phyloP scores from a whole-genome alignment of 345 rosid genomes.

The Excoecaria cochinchinensis region DNA sequence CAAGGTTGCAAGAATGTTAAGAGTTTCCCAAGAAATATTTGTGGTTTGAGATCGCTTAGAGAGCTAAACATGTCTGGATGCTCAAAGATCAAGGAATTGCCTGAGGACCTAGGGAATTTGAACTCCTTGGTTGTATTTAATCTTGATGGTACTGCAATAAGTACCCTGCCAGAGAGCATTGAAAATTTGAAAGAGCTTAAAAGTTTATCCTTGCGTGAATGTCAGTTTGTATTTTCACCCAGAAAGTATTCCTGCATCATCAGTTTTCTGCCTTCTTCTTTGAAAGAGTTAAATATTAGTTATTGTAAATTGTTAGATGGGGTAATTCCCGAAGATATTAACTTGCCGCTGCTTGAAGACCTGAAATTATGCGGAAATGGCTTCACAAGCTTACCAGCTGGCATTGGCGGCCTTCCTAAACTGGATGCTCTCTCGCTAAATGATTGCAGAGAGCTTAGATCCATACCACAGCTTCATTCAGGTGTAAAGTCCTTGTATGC shows the following conservation, averaged over 20 bases:
- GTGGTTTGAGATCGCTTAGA: constrained; percentile 9
- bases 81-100: constrained; percentile 7
- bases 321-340: constrained; percentile 8
- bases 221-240: constrained; percentile 13
- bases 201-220: background rate
- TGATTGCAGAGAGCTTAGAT: constrained; percentile 10
- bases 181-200: background rate
- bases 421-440: background rate
- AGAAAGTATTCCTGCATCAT: background rate
- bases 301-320: constrained; percentile 9
- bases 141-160: background rate
- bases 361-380: constrained; percentile 21
- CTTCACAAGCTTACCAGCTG: constrained; percentile 14
- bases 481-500: constrained; percentile 4
- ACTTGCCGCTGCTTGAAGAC: background rate
- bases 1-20: constrained; percentile 4
- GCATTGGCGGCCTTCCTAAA: constrained; percentile 3
- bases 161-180: background rate
- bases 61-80: constrained; percentile 13
- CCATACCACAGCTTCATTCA: constrained; percentile 15
- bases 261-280: constrained; percentile 7
- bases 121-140: background rate
- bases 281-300: constrained; percentile 10
- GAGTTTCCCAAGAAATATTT: constrained; percentile 7
- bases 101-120: background rate